phyloP scores from a whole-genome alignment of 768 basidiomycete species.

The Tricholoma hemisulphureum region DNA sequence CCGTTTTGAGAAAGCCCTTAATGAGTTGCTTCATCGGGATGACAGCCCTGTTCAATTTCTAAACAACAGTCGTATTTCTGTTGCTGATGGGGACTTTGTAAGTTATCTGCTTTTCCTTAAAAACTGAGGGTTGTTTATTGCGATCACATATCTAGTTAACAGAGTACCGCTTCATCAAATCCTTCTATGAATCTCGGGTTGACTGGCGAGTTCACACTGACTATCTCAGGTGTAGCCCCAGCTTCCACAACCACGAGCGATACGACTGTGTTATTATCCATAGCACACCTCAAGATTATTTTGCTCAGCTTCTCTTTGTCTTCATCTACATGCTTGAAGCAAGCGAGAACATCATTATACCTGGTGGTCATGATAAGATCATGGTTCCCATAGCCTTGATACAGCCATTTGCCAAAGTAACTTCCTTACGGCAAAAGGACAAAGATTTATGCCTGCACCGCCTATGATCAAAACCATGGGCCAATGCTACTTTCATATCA shows the following conservation, averaged over 20 bases:
- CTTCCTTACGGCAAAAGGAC: conserved; percentile 13
- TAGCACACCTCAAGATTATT: neutral
- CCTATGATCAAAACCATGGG: conserved; percentile 7
- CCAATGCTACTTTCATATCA: conserved; percentile 21
- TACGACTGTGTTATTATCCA: conserved; percentile 14
- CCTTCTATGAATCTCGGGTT: conserved; percentile 17
- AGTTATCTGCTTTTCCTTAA: no score
- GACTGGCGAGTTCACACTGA: conserved; percentile 19
- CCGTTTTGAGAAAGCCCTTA: neutral
- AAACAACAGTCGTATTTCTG: neutral
- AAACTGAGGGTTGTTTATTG: no score
- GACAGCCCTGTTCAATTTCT: neutral
- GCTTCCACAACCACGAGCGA: conserved; percentile 3
- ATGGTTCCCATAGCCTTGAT: conserved; percentile 5
- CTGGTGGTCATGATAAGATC: neutral
- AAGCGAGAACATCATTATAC: neutral
- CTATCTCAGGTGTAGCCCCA: conserved; percentile 19
- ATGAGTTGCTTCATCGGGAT: neutral
- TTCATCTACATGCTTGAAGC: neutral
- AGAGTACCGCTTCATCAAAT: conserved; percentile 12
- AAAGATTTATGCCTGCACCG: conserved; percentile 20
- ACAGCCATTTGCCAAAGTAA: neutral
- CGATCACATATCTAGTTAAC: neutral
- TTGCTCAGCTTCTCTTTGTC: neutral
- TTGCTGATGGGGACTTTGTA: neutral